Base-by-base conservation (phyloP, 768 basidiomycete species). In the Phylloporus sp. region DNA sequence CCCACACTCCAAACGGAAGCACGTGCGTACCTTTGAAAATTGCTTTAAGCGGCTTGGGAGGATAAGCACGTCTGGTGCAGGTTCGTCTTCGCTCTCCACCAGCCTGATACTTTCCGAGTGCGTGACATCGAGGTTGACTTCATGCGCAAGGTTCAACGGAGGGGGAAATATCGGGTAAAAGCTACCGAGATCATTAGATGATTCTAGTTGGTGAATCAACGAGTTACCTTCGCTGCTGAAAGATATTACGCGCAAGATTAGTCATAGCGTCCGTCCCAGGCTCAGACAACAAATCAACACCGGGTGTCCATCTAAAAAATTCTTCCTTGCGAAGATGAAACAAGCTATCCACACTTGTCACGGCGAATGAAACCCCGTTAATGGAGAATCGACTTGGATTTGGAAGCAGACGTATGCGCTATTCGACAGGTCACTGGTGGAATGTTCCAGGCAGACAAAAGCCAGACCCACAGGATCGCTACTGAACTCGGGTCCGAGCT, bases 101-200 rank as follows among this genome's bases (percentile, higher is more conserved):
- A 76, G 49, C 27, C 55, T 72, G 42, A 85, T 68, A 22, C 76
- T 68, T 6, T 77, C 71, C 29, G 78, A 79, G 70, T 97, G 95
- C 18, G 88, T 84, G 15, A 97, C 77, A 62, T 97, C 94, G 35
- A 99, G 78, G 63, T 97, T 95, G 51, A 97, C 82, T 62, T 95
- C 92, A 32, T 80, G 75, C 2, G 85, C 74, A 16, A 87, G 69
- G 6, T 88, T 87, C 12, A 76, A 65, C 0, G 97, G 92, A 1
- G 84, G 80, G 9, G 97, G 97, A 69, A 97, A 97, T 35, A 97
- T 70, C 0, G 97, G 97, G 66, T 98, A 99, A 73, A 97, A 97
- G 61, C 93, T 97, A 64, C 18, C 12, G 22, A 1, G 24, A 4
- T 6, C 24, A 42, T 51, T 46, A 53, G 53, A 32, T 12, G 20